Conservation (phyloP, 2,329 filamentous ascomycete genomes). For the Escovopsis weberi region DNA sequence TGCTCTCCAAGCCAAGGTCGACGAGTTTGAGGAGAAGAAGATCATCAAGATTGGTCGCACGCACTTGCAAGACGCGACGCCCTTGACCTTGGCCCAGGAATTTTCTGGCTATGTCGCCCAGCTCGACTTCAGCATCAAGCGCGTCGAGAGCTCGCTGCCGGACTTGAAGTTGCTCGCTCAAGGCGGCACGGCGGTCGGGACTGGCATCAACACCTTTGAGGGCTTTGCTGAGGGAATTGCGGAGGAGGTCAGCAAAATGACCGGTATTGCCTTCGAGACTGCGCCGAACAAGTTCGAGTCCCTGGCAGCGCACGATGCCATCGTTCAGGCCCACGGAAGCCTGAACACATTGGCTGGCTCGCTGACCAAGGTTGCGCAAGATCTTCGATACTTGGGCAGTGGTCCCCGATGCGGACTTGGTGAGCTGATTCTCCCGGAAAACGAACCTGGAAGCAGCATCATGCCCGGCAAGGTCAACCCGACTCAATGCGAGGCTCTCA, state of each 20-base stretch:
- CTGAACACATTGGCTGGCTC: constrained; percentile 87
- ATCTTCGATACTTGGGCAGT: constrained; percentile 91
- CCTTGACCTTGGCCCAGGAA: constrained; percentile 88
- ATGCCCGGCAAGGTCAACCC: constrained; percentile 99
- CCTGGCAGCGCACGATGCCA: constrained; percentile 85
- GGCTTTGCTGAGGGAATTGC: constrained; percentile 93
- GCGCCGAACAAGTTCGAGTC: constrained; percentile 99
- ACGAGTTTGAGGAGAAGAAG: constrained; percentile 67
- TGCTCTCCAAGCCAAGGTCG: constrained; percentile 76
- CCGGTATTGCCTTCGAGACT: constrained; percentile 84
- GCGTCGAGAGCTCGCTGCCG: constrained; percentile 68
- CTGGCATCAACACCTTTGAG: constrained; percentile 92
- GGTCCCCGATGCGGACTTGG: constrained; percentile 91
- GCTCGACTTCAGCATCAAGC: constrained; percentile 78
- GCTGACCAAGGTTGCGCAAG: constrained; percentile 95
- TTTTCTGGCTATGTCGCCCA: constrained; percentile 96
- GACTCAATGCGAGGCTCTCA: constrained; percentile 93
- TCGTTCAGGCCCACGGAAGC: constrained; percentile 85
- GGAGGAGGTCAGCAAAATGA: constrained; percentile 80
- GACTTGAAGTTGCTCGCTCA: constrained; percentile 80
- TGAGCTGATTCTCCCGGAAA: constrained; percentile 87
- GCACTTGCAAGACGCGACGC: constrained; percentile 93
- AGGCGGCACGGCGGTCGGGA: constrained; percentile 92
- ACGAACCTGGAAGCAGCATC: constrained; percentile 94
- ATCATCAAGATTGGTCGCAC: constrained; percentile 99